Evolutionary conservation across 2,329 filamentous ascomycete species (phyloP).

Genomic region (Ophiognomonia clavigignenti-juglandacearum): DNA sequence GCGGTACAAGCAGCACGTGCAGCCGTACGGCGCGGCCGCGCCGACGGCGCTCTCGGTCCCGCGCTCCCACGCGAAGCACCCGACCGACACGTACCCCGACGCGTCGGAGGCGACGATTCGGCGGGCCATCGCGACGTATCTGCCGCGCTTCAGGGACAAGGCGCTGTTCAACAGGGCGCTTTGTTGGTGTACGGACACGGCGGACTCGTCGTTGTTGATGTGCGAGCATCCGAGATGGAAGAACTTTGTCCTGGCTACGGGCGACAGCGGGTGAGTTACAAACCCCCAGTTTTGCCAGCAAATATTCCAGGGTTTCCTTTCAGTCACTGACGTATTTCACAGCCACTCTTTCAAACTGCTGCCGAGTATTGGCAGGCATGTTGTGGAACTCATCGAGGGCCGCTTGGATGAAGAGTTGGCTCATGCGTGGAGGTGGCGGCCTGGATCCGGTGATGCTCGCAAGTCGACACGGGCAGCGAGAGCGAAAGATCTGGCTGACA

Average conservation of each 20-base stretch:
- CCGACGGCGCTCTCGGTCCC: constrained; percentile 28
- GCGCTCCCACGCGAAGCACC: constrained; percentile 31
- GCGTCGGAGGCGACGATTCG: constrained; percentile 26
- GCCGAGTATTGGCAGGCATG: constrained; percentile 40
- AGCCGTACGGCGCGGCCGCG: constrained; percentile 26
- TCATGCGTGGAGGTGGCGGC: constrained; percentile 39
- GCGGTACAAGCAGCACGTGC: constrained; percentile 27
- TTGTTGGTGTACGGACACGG: constrained; percentile 32
- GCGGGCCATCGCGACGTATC: constrained; percentile 25
- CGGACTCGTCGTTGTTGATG: constrained; percentile 27
- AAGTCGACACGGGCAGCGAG: constrained; percentile 34
- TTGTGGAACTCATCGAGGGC: constrained; percentile 39
- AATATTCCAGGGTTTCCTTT: too few species aligned
- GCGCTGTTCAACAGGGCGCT: constrained; percentile 27
- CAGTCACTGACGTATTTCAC: constrained; percentile 7
- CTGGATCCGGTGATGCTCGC: constrained; percentile 35
- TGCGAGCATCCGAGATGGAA: constrained; percentile 35
- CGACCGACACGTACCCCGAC: constrained; percentile 31
- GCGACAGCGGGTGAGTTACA: constrained; percentile 38
- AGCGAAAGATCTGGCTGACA: constrained; percentile 39
- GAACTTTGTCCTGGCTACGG: constrained; percentile 40
- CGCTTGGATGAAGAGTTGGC: constrained; percentile 32
- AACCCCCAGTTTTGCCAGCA: background rate
- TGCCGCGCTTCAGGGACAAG: constrained; percentile 25
- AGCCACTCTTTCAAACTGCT: constrained; percentile 42